A percentile compares a stretch with the other conserved stretches of the same genome.
These are phyloP conservation scores for Globisporangium emineosum DNA, from an alignment of 352 stramenopile species.

Conservation along the genomic window DNA sequence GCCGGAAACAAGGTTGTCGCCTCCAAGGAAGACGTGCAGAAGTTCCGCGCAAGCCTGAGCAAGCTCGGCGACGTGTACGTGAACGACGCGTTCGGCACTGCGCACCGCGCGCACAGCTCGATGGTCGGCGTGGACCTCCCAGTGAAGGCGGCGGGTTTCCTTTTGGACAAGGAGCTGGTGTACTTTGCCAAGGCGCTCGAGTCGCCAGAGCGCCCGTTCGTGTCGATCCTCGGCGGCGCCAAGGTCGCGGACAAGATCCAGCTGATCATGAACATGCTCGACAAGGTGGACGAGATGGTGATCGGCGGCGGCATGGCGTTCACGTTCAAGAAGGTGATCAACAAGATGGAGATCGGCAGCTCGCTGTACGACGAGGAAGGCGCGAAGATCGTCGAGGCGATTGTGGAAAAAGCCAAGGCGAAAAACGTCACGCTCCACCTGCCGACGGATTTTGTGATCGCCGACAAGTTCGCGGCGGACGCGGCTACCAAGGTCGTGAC, in stretches of 20 bases:
- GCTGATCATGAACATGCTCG: slow-evolving; percentile 99
- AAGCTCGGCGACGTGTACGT: slow-evolving; percentile 97
- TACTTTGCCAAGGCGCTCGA: slow-evolving; percentile 99
- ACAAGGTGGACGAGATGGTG: slow-evolving; percentile 99
- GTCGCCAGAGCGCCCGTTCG: slow-evolving; percentile 94
- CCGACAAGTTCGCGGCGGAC: slow-evolving; percentile 96
- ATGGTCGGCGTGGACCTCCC: slow-evolving; percentile 95
- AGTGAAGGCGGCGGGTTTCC: slow-evolving; percentile 91
- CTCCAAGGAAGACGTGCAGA: slow-evolving; percentile 92
- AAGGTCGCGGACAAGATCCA: slow-evolving; percentile 99
- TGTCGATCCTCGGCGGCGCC: slow-evolving; percentile 98
- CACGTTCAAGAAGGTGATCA: slow-evolving; percentile 99
- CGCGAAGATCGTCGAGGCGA: slow-evolving; percentile 82
- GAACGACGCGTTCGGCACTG: slow-evolving; percentile 98
- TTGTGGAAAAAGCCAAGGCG: slow-evolving; percentile 97
- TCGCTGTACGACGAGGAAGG: slow-evolving; percentile 91
- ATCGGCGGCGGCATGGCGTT: slow-evolving; percentile 99
- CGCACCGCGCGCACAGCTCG: slow-evolving; percentile 96
- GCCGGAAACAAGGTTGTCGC: slow-evolving; percentile 83
- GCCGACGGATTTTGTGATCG: slow-evolving; percentile 97
- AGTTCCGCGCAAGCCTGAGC: slow-evolving; percentile 91
- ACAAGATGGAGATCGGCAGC: slow-evolving; percentile 94
- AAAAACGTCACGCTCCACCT: slow-evolving; percentile 98
- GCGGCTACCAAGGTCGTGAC: slow-evolving; percentile 90
- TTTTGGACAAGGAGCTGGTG: slow-evolving; percentile 99